Evolutionary conservation across 257 asterid species (phyloP).

Genomic region (Solanum bulbocastanum): DNA sequence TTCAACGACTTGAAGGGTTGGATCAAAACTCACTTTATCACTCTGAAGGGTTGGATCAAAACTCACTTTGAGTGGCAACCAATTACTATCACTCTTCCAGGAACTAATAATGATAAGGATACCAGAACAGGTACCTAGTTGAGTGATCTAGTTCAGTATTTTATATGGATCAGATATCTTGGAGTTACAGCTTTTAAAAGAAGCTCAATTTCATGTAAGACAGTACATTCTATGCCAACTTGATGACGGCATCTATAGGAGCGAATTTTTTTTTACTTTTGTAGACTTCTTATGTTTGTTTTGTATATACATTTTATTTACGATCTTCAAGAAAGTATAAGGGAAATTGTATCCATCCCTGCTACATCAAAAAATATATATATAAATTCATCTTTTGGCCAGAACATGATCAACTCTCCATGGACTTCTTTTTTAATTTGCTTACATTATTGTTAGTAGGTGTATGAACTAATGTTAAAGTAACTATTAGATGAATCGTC

Average conservation of each 20-base stretch:
- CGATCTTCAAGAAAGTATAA: background rate
- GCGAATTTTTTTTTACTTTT: background rate
- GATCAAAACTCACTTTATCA: slow-evolving; percentile 20
- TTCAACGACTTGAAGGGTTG: slow-evolving; percentile 7
- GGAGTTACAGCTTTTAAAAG: background rate
- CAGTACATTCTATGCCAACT: background rate
- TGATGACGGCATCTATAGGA: background rate
- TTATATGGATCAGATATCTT: background rate
- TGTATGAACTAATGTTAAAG: background rate
- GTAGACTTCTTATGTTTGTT: background rate
- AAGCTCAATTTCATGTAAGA: background rate
- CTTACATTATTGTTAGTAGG: background rate
- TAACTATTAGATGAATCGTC: background rate
- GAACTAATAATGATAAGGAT: background rate
- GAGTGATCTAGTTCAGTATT: background rate
- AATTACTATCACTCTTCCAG: slow-evolving; percentile 17
- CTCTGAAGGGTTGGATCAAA: slow-evolving; percentile 29
- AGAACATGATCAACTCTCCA: background rate
- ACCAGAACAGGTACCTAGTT: background rate
- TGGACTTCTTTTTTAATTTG: background rate
- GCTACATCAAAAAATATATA: background rate
- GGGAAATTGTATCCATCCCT: background rate
- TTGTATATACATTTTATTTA: background rate
- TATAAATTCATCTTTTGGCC: background rate
- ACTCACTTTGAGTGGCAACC: slow-evolving; percentile 32